Conservation (phyloP, 352 stramenopile species). For the Globisporangium canariense region DNA sequence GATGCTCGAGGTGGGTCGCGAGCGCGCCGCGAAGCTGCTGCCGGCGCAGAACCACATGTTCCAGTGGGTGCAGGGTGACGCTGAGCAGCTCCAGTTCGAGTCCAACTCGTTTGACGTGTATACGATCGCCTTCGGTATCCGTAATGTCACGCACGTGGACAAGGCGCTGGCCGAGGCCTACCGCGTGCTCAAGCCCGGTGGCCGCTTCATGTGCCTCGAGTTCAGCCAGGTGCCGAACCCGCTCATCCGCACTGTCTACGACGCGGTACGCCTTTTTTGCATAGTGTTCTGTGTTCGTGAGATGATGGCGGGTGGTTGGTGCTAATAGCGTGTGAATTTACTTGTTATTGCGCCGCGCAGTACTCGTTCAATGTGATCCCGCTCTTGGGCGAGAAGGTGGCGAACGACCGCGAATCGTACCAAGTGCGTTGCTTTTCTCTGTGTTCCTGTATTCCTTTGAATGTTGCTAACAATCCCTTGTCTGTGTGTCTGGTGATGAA, state of each 20-base stretch:
- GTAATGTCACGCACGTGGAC: constrained; percentile 98
- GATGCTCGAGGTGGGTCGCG: constrained; percentile 96
- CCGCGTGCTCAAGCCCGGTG: constrained; percentile 94
- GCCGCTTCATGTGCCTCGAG: constrained; percentile 98
- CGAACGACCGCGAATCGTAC: constrained; percentile 96
- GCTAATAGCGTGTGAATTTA: neutral
- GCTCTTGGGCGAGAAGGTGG: constrained; percentile 91
- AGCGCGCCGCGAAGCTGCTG: constrained; percentile 78
- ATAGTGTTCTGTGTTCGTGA: neutral
- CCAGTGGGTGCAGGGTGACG: constrained; percentile 94
- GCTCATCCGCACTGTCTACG: constrained; percentile 93
- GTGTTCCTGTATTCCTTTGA: too few relatives aligned
- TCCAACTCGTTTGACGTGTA: constrained; percentile 97
- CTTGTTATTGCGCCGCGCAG: constrained; percentile 23
- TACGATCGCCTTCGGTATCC: constrained; percentile 99
- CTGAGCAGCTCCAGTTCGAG: constrained; percentile 94
- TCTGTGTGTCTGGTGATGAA: constrained; percentile 2
- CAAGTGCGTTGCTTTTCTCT: constrained; percentile 49
- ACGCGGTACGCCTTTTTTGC: constrained; percentile 55
- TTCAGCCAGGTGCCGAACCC: constrained; percentile 95
- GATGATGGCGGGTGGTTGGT: neutral
- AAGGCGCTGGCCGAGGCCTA: constrained; percentile 93
- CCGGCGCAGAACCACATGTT: constrained; percentile 62
- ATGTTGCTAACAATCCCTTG: neutral
- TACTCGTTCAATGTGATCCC: constrained; percentile 99